Conservation (phyloP, 805 yeast genomes). For the Candida ascalaphidarum region DNA sequence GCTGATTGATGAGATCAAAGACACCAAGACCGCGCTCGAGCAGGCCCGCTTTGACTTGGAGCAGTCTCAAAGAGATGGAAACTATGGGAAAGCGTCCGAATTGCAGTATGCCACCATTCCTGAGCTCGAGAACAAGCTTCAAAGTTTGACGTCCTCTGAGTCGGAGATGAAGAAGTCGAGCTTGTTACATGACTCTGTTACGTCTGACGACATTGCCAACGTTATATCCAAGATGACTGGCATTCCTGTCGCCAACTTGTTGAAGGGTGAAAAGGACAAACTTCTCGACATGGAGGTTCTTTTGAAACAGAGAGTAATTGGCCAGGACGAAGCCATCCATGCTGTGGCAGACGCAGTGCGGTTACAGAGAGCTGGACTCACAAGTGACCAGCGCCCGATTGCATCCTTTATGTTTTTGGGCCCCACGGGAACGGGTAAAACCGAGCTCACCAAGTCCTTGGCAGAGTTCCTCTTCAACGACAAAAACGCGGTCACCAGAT, state of each 20-base stretch:
- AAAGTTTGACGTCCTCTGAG: slow-evolving; percentile 32
- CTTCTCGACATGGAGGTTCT: slow-evolving; percentile 80
- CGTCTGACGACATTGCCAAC: slow-evolving; percentile 87
- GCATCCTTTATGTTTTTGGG: slow-evolving; percentile 96
- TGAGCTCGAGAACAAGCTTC: slow-evolving; percentile 55
- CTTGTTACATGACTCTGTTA: slow-evolving; percentile 82
- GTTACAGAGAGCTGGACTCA: slow-evolving; percentile 92
- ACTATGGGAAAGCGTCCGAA: slow-evolving; percentile 83
- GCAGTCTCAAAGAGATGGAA: slow-evolving; percentile 72
- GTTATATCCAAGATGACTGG: slow-evolving; percentile 95
- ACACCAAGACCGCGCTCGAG: slow-evolving; percentile 76
- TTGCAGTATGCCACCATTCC: slow-evolving; percentile 86
- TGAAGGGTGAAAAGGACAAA: slow-evolving; percentile 93
- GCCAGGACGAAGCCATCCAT: slow-evolving; percentile 91
- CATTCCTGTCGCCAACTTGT: slow-evolving; percentile 80
- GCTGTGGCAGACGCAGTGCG: slow-evolving; percentile 92
- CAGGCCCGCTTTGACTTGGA: slow-evolving; percentile 78
- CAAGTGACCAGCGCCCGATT: slow-evolving; percentile 90
- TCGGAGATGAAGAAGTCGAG: slow-evolving; percentile 16
- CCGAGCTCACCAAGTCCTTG: slow-evolving; percentile 86
- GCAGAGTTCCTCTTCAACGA: slow-evolving; percentile 91
- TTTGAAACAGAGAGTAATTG: slow-evolving; percentile 71
- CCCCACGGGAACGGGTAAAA: slow-evolving; percentile 98
- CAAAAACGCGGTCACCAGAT: slow-evolving; percentile 76
- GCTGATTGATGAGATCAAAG: slow-evolving; percentile 69